Conservation (phyloP, 371 early-diverging fungal genomes). For the Cokeromyces recurvatus region DNA sequence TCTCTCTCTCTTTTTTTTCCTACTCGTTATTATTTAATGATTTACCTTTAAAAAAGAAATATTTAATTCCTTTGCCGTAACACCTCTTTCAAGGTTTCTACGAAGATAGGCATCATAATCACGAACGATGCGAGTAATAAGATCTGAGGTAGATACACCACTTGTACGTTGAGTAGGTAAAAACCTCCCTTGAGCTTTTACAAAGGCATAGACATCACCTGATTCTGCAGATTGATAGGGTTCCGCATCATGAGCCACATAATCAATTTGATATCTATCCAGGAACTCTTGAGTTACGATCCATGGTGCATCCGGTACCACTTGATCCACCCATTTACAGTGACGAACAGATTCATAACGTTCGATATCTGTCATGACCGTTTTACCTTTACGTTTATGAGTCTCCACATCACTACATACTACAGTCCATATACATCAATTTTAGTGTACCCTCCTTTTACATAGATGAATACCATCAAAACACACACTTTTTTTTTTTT, state of each 20-base stretch:
- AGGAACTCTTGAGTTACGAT: constrained; percentile 79
- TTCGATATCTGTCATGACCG: constrained; percentile 82
- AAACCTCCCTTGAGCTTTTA: constrained; percentile 83
- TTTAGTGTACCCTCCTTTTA: no score
- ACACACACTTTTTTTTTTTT: no score
- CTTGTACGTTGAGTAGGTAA: constrained; percentile 87
- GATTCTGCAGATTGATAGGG: constrained; percentile 76
- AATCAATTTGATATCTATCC: constrained; percentile 83
- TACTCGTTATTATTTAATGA: no score
- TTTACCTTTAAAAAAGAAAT: constrained; percentile 73
- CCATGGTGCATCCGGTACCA: constrained; percentile 88
- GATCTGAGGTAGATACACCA: constrained; percentile 88
- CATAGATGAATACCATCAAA: no score
- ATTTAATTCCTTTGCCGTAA: constrained; percentile 82
- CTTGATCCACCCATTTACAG: constrained; percentile 95
- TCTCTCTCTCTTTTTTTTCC: no score
- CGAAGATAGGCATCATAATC: constrained; percentile 90
- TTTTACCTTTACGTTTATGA: constrained; percentile 80
- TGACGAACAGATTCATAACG: constrained; percentile 87
- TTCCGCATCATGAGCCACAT: constrained; percentile 94
- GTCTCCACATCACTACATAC: constrained; percentile 82
- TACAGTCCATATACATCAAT: no score
- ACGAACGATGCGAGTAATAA: constrained; percentile 92
- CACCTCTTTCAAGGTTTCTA: constrained; percentile 86
- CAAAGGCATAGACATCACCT: constrained; percentile 90